Percentiles rank a stretch among this genome's conserved stretches.
These are phyloP conservation scores for Trichoderma brevicompactum DNA, from an alignment of 2,329 filamentous ascomycete species.

Conservation along the genomic window DNA sequence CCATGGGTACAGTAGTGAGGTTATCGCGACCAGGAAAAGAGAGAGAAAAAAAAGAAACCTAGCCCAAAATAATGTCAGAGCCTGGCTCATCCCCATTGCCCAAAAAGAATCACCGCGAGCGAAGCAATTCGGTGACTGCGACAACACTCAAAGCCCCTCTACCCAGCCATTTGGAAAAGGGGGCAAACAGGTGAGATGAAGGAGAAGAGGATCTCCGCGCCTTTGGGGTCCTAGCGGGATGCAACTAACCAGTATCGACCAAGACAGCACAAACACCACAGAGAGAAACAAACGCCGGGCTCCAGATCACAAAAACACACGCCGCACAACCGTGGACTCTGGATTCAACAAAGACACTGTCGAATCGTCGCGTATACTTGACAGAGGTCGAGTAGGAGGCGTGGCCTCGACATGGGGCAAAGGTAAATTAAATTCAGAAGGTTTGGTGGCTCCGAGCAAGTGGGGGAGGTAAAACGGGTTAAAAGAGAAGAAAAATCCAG, in stretches of 20 bases:
- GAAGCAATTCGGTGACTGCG: conserved; percentile 7
- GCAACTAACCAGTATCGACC: conserved; percentile 20
- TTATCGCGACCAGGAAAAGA: conserved; percentile 9
- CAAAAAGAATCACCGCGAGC: background rate
- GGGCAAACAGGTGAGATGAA: conserved; percentile 16
- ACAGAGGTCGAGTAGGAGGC: conserved; percentile 14
- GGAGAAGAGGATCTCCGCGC: conserved; percentile 13
- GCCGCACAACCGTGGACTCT: conserved; percentile 8
- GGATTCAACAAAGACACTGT: background rate
- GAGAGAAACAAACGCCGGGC: conserved; percentile 39
- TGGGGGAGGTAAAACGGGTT: conserved; percentile 2
- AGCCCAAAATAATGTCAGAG: background rate
- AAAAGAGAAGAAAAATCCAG: background rate
- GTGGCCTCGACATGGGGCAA: conserved; percentile 25
- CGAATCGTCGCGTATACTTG: conserved; percentile 17
- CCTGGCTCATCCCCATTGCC: background rate
- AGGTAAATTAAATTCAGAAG: conserved; percentile 3
- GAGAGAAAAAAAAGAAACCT: conserved; percentile 10
- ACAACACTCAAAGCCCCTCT: conserved; percentile 3
- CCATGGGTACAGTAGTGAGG: conserved; percentile 37
- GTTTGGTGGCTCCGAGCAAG: conserved; percentile 4
- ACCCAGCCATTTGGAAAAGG: conserved; percentile 16
- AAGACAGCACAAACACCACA: conserved; percentile 18
- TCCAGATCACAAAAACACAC: conserved; percentile 29
- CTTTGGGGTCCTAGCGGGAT: conserved; percentile 15